phyloP scores from a whole-genome alignment of 2,329 filamentous ascomycete genomes.

The Nigrospora sphaerica region DNA sequence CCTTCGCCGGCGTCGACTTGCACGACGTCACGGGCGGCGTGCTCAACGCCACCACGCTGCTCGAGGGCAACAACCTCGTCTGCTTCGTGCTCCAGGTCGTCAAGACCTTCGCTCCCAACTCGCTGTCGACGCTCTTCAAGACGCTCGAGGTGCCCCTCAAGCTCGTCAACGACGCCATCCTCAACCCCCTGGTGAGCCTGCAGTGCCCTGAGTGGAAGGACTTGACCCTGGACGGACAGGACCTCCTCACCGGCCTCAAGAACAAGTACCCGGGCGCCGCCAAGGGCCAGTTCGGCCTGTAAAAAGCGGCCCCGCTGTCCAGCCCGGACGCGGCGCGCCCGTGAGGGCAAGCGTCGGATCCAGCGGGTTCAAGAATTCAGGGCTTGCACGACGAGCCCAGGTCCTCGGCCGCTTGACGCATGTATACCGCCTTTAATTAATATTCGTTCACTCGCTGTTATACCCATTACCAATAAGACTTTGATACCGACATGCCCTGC shows the following conservation, averaged over 20 bases:
- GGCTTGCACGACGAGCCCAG: too few species aligned
- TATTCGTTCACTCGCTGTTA: too few species aligned
- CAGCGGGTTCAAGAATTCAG: too few species aligned
- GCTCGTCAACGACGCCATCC: constrained; percentile 25
- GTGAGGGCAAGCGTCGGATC: too few species aligned
- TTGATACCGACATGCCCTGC: too few species aligned
- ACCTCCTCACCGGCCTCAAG: constrained; percentile 7
- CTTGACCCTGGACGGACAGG: constrained; percentile 14
- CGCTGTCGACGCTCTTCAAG: constrained; percentile 28
- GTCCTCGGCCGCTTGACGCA: too few species aligned
- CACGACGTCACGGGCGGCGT: constrained; percentile 34
- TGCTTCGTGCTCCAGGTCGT: constrained; percentile 30
- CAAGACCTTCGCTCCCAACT: constrained; percentile 32
- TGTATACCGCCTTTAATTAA: too few species aligned
- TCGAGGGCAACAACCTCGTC: constrained; percentile 38
- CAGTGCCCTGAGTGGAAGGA: constrained; percentile 21
- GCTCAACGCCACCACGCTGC: constrained; percentile 30
- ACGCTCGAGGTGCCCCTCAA: constrained; percentile 21
- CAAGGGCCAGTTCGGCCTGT: constrained; percentile 8
- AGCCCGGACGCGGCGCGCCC: too few species aligned
- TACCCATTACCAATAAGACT: too few species aligned
- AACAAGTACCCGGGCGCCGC: constrained; percentile 10
- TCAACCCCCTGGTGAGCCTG: constrained; percentile 15
- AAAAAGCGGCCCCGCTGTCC: neutral
- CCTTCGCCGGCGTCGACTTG: constrained; percentile 39